Evolutionary conservation across 192 early-diverging fungal genomes (phyloP), one percentile per base, ranked within the genome.

Genomic region (Gryganskiella cystojenkinii): DNA sequence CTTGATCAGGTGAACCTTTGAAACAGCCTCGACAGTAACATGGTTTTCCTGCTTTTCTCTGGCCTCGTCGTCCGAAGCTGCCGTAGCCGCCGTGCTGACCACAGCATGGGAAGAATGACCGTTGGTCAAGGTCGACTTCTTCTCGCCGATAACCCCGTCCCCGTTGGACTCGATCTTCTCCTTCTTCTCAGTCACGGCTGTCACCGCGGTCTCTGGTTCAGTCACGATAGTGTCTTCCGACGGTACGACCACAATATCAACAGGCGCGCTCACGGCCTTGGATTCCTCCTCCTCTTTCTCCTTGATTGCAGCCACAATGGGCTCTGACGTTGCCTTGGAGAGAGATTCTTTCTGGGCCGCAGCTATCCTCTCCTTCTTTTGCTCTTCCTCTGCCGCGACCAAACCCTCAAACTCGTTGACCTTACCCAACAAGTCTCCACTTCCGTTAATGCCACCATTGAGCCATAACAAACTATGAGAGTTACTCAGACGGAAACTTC

Each of bases 351-450:
- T 43, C 47, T 64, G 20, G 43, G 54, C 59, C 19, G 73, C 66
- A 30, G 40, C 63, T 27, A 30, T 47, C 44, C 46, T 37, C 45
- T 57, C 55, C 31, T 49, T 25, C 37, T 51, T 25, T 31, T 69
- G 66, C 31, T 78, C 65, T 31, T 78, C 74, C 56, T 78, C 74
- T 37, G 74, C 74, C 14, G 71, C 71, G 4, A 78, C 74, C 50
- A 78, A 40, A 8, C 74, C 74, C 31, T 78, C 74, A 69, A 78
- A 78, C 33, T 78, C 74, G 46, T 68, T 69, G 37, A 78, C 74
- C 28, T 78, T 78, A 20, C 74, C 74, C 47, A 78, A 28, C 28
- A 78, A 31, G 30, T 78, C 74, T 5, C 74, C 67, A 49, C 74
- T 78, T 20, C 74, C 74, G 33, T 78, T 78, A 22, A 78, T 55